Percentiles rank a stretch among this genome's conserved stretches.
phyloP scores from a whole-genome alignment of 2,329 filamentous ascomycete species.

The Coleophoma eucalyptorum region DNA sequence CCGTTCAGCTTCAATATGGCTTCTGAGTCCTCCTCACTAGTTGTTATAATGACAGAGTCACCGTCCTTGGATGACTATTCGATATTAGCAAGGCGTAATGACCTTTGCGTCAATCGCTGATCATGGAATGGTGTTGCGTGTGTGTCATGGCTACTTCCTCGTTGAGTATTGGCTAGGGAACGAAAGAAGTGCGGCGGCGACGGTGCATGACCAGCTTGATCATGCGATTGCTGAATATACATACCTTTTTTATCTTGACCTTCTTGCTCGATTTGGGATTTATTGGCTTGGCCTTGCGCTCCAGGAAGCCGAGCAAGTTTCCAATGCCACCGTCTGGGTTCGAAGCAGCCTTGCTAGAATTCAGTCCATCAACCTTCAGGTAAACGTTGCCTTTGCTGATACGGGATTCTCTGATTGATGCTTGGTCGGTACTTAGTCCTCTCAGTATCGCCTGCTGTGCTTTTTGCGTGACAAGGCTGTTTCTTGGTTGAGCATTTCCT shows the following conservation, averaged over 20 bases:
- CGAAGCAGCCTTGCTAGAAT: constrained; percentile 61
- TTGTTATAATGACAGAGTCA: constrained; percentile 65
- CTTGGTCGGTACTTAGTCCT: constrained; percentile 29
- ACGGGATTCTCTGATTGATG: constrained; percentile 21
- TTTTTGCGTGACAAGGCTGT: constrained; percentile 22
- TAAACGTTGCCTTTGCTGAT: constrained; percentile 16
- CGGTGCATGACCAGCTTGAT: constrained; percentile 26
- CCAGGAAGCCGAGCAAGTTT: constrained; percentile 63
- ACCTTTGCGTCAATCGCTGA: constrained; percentile 31
- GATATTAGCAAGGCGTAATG: constrained; percentile 56
- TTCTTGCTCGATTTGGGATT: constrained; percentile 36
- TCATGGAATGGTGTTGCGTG: constrained; percentile 20
- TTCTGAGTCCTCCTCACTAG: constrained; percentile 59
- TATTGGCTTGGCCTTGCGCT: constrained; percentile 63
- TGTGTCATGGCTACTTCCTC: constrained; percentile 21
- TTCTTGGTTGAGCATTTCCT: constrained; percentile 27
- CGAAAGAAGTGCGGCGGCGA: constrained; percentile 35
- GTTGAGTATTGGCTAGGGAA: constrained; percentile 32
- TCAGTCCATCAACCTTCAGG: constrained; percentile 56
- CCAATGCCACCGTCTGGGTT: constrained; percentile 65
- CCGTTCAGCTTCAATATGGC: constrained; percentile 65
- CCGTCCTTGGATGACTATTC: constrained; percentile 66
- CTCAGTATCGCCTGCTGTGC: constrained; percentile 29
- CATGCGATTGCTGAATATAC: constrained; percentile 46
- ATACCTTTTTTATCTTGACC: constrained; percentile 75